These are phyloP conservation scores for Oryza officinalis DNA, from an alignment of 176 grass and related monocot genomes.

Conservation along the genomic window DNA sequence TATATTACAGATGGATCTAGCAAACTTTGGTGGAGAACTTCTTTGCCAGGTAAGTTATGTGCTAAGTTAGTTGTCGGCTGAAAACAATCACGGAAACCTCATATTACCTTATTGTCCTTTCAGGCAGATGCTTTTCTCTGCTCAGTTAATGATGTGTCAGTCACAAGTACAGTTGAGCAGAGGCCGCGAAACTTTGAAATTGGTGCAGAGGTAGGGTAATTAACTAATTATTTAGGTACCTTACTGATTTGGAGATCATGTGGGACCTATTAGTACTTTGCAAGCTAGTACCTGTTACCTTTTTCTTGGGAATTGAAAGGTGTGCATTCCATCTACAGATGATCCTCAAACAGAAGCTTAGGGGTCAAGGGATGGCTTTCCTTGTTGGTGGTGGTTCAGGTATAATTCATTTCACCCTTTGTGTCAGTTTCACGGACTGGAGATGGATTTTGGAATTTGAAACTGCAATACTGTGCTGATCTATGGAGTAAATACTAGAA, in stretches of 20 bases:
- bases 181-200: conserved; percentile 73
- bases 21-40: conserved; percentile 86
- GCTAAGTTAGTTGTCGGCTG: conserved; percentile 28
- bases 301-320: conserved; percentile 34
- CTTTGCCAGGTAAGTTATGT: conserved; percentile 68
- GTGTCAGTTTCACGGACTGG: conserved; percentile 2
- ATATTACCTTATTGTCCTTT: conserved; percentile 35
- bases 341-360: conserved; percentile 94
- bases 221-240: background rate
- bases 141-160: conserved; percentile 78
- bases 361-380: conserved; percentile 90
- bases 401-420: conserved; percentile 41
- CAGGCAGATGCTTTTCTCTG: conserved; percentile 86
- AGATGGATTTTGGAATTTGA: background rate
- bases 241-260: conserved; percentile 17
- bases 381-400: conserved; percentile 89
- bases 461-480: conserved; percentile 7
- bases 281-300: background rate
- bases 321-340: conserved; percentile 43
- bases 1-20: conserved; percentile 70
- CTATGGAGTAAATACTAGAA: background rate
- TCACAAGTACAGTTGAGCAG: conserved; percentile 66
- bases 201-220: conserved; percentile 77
- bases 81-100: background rate
- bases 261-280: background rate